Evolutionary conservation across 208 protist genomes (phyloP).

Genomic region (Leishmania gerbilli): DNA sequence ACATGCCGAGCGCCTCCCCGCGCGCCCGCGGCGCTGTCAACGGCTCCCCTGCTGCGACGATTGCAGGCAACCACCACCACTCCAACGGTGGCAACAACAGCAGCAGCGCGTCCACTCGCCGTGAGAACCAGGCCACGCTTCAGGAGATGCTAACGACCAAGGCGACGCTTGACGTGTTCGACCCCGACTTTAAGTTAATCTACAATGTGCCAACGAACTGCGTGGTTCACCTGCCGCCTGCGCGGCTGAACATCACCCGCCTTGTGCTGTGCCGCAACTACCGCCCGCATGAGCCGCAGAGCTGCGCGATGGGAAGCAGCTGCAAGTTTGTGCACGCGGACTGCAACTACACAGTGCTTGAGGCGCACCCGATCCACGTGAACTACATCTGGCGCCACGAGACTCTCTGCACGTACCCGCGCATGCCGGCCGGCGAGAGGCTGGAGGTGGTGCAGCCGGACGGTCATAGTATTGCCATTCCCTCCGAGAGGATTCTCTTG

Average conservation of each 20-base stretch:
- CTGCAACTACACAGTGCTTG: slow-evolving; percentile 50
- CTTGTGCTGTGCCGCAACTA: slow-evolving; percentile 84
- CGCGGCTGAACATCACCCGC: slow-evolving; percentile 84
- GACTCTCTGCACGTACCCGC: slow-evolving; percentile 64
- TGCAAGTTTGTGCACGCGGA: slow-evolving; percentile 87
- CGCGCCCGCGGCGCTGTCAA: neutral
- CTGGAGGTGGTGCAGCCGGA: slow-evolving; percentile 27
- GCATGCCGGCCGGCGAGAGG: slow-evolving; percentile 37
- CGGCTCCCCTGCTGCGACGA: neutral
- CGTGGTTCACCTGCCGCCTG: slow-evolving; percentile 65
- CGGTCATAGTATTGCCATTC: slow-evolving; percentile 29
- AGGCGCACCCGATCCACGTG: slow-evolving; percentile 73
- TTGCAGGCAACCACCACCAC: neutral
- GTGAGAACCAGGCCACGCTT: slow-evolving; percentile 10
- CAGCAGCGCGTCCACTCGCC: neutral
- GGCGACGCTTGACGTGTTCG: slow-evolving; percentile 49
- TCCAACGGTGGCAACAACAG: neutral
- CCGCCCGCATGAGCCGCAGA: slow-evolving; percentile 38
- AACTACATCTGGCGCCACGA: slow-evolving; percentile 83
- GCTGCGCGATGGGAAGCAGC: slow-evolving; percentile 59
- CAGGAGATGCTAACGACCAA: slow-evolving; percentile 12
- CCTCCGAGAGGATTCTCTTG: slow-evolving; percentile 41
- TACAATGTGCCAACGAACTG: slow-evolving; percentile 57
- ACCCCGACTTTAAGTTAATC: slow-evolving; percentile 65
- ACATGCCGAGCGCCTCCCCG: neutral